Evolutionary conservation across 768 basidiomycete genomes (phyloP), one percentile per base, ranked within the genome.

Genomic region (Mycena epipterygia): DNA sequence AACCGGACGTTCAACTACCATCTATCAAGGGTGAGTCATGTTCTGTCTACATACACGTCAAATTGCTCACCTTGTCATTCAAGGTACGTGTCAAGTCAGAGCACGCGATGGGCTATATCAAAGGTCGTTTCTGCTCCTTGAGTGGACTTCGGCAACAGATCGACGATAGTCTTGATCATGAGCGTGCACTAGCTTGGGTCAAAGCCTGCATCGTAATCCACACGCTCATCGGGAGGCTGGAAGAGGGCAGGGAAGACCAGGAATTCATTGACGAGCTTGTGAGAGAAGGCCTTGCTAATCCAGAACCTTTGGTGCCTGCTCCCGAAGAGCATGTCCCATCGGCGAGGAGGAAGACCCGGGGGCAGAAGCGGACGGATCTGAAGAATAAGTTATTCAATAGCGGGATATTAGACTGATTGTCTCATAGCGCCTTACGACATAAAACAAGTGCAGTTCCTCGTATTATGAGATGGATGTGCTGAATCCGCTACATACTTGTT

Each of bases 21-120:
- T 48, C 17, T 80, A 2, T 80, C 76, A 1, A 23, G 42, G 9
- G 76, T 77, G 65, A 8, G 27, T 16, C 4, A 21, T 37, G 37
- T 67, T 35, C 46, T 37, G 19, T 37, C 11, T 59, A 37, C 76
- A 73, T 78, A 16, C 3, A 21, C 30, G 8, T 33, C 6, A 32
- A 14, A 4, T 33, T 63, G 65, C 66, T 11, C 57, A 11, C 27
- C 11, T n/a, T 48, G n/a, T 19, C 37, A 9, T 29, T n/a, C n/a
- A n/a, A 76, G 76, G 75, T 79, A 32, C 72, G 75, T 12, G 68
- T 81, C 11, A 74, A 72, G 42, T 80, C 79, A 2, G 78, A 81
- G 66, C 80, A 81, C 72, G 76, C 76, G 72, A 59, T 67, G 41
- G 64, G 55, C 35, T 64, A 53, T 17, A 21, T 81, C 25, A 81